Percentiles rank a stretch among this genome's conserved stretches.
Conservation (phyloP, 306 rosid species). For the Prunus fruticosa region DNA sequence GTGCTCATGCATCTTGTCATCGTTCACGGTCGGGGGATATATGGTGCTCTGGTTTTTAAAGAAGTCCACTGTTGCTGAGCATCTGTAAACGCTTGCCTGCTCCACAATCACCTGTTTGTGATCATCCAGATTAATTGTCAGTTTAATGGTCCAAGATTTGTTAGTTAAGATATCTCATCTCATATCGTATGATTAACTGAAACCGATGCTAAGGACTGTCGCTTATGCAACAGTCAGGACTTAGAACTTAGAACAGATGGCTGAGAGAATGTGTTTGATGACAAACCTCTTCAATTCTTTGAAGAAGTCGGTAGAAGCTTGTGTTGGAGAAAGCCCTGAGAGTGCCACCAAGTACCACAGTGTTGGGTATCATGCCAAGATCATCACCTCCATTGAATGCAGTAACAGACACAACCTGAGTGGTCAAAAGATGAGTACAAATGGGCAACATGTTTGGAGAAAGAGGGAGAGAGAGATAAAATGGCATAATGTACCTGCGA, state of each 20-base stretch:
- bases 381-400: conserved; percentile 73
- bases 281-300: conserved; percentile 78
- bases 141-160: background rate
- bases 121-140: background rate
- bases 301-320: conserved; percentile 72
- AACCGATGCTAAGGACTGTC: too few relatives aligned
- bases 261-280: background rate
- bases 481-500: conserved; percentile 53
- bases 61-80: conserved; percentile 77
- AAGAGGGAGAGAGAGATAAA: too few relatives aligned
- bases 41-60: conserved; percentile 70
- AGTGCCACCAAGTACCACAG: conserved; percentile 81
- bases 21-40: conserved; percentile 89
- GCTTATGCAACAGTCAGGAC: too few relatives aligned
- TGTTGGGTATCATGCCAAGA: conserved; percentile 66
- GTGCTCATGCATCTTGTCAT: conserved; percentile 82
- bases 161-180: background rate
- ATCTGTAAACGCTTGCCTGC: conserved; percentile 79
- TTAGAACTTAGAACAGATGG: too few relatives aligned
- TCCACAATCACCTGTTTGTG: conserved; percentile 76
- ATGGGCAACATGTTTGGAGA: background rate
- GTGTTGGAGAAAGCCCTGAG: conserved; percentile 90
- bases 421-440: background rate
- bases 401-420: conserved; percentile 85
- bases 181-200: too few relatives aligned